Evolutionary conservation across 768 basidiomycete genomes (phyloP).

Genomic region (Piloderma croceum): DNA sequence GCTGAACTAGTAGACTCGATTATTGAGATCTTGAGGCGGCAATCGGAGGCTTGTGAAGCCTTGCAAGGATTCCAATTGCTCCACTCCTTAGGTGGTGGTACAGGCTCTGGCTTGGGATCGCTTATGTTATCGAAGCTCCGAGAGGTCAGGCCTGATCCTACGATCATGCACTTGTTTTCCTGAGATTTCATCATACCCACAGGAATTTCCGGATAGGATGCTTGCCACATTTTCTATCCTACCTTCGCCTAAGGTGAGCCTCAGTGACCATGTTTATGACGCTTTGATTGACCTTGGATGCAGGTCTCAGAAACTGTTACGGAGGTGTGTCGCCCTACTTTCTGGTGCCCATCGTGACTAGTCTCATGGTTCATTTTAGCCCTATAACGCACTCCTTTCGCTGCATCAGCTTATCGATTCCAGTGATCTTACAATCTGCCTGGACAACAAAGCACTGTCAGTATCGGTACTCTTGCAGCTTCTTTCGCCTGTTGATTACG

Average conservation of each 20-base stretch:
- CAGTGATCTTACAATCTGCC: constrained; percentile 75
- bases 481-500: not conserved
- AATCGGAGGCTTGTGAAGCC: constrained; percentile 77
- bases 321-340: constrained; percentile 33
- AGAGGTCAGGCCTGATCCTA: too few relatives aligned
- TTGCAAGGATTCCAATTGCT: constrained; percentile 89
- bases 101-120: constrained; percentile 81
- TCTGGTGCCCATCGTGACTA: not conserved
- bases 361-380: constrained; percentile 32
- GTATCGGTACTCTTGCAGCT: constrained; percentile 17
- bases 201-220: constrained; percentile 53
- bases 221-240: constrained; percentile 49
- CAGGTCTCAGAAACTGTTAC: constrained; percentile 47
- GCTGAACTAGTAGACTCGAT: constrained; percentile 90
- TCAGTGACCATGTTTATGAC: not conserved
- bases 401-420: constrained; percentile 87
- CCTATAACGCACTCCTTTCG: constrained; percentile 82
- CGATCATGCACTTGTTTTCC: too few relatives aligned
- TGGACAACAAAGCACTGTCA: constrained; percentile 84
- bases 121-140: constrained; percentile 76
- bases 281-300: constrained; percentile 1
- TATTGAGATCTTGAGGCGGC: constrained; percentile 71
- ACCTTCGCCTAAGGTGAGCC: constrained; percentile 50
- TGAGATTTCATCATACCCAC: too few relatives aligned
- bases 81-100: constrained; percentile 90